phyloP scores from a whole-genome alignment of 73 alveolate genomes.

The Paramecium bursaria region DNA sequence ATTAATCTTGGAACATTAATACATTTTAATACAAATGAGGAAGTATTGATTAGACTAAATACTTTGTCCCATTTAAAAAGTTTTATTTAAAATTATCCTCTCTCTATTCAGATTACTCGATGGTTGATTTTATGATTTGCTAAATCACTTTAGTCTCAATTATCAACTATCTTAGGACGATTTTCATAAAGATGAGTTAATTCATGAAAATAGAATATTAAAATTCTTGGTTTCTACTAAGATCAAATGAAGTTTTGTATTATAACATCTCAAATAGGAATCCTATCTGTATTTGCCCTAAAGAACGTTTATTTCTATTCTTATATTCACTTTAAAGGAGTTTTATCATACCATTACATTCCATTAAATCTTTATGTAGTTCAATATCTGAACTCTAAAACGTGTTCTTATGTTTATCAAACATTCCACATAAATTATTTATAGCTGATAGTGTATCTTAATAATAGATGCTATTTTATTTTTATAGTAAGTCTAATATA shows the following conservation, averaged over 20 bases:
- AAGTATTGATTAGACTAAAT: not conserved
- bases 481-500: too few species aligned
- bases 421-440: too few species aligned
- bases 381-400: too few species aligned
- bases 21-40: not conserved
- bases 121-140: not conserved
- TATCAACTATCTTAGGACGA: not conserved
- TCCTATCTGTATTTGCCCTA: not conserved
- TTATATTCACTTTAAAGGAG: constrained; percentile 1
- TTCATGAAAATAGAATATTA: constrained; percentile 3
- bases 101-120: not conserved
- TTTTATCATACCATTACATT: not conserved
- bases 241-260: not conserved
- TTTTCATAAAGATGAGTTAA: not conserved
- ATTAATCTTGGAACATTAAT: not conserved
- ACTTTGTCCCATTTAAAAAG: not conserved
- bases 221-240: not conserved
- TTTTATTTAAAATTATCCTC: constrained; percentile 1
- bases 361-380: not conserved
- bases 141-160: constrained; percentile 10
- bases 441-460: too few species aligned
- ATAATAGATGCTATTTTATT: too few species aligned
- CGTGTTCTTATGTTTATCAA: too few species aligned
- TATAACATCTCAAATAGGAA: constrained; percentile 3
- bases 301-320: constrained; percentile 3